These are phyloP conservation scores for Sporothrix brasiliensis DNA, from an alignment of 2,329 filamentous ascomycete genomes.

Conservation along the genomic window DNA sequence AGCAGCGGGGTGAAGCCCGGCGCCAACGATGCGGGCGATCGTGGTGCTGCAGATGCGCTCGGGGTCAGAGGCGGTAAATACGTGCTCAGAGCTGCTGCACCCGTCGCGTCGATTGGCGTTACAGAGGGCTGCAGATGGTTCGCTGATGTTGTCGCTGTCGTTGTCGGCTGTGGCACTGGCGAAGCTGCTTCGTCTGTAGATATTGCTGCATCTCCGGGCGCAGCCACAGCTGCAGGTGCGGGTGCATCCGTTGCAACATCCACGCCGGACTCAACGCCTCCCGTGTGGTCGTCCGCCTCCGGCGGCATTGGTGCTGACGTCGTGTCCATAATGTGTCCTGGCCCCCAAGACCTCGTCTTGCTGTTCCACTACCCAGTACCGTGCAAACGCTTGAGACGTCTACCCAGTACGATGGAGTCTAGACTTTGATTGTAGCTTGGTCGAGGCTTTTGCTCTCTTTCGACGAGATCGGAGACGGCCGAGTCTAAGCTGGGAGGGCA, in stretches of 20 bases:
- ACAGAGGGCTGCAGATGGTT: background rate
- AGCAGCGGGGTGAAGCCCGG: slow-evolving; percentile 66
- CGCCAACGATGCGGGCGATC: slow-evolving; percentile 28
- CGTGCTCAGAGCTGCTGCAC: background rate
- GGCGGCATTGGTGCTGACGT: slow-evolving; percentile 26
- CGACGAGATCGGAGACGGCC: background rate
- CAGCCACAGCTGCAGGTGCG: background rate
- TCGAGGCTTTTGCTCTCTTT: too few relatives aligned
- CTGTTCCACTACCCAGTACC: too few relatives aligned
- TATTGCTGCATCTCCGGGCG: background rate
- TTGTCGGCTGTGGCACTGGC: background rate
- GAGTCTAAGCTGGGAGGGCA: slow-evolving; percentile 1
- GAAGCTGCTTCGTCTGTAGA: background rate
- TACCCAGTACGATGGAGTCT: background rate
- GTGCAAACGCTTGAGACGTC: background rate
- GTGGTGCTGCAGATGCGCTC: background rate
- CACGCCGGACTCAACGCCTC: background rate
- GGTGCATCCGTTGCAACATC: background rate
- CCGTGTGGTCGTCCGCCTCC: background rate
- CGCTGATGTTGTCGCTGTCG: background rate
- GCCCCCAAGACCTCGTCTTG: background rate
- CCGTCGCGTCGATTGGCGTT: slow-evolving; percentile 26
- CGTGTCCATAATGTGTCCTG: slow-evolving; percentile 18
- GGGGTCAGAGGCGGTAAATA: slow-evolving; percentile 11
- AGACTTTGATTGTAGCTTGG: background rate